Base-by-base conservation (phyloP, 2,329 filamentous ascomycete genomes). In the Alternaria angustiovoidea region DNA sequence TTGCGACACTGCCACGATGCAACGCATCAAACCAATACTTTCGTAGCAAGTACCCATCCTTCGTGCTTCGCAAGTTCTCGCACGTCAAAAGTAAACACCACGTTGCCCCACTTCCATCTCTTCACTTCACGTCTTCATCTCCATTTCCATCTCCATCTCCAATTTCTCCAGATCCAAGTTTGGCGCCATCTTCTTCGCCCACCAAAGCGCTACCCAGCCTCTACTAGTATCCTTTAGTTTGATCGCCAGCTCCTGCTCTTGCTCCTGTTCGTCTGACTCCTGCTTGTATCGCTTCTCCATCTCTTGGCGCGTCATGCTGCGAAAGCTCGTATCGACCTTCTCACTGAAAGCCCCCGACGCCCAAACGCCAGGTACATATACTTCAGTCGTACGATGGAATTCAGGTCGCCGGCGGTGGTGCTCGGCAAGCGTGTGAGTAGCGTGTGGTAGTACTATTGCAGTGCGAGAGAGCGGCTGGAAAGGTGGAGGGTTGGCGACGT, bases 261-360 rank as follows among this genome's bases (percentile, higher is more conserved):
- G 26, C 28, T 39, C 38, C 7, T 47, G 54, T 49, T 61, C 59
- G 8, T 49, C 46, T 4, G 56, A 32, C 14, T 62, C 59, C 11
- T 34, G 28, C 7, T 38, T 22, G 34, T 41, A 48, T 1, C 30
- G 26, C 32, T 38, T 43, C 14, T 57, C 46, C 26, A 58, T 41
- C 14, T 39, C 47, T 5, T 52, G n/a, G 42, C 46, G 52, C n/a
- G 34, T 12, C 20, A 51, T 22, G 16, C 41, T 36, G 28, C 41
- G 55, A 12, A 58, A 61, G 30, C 61, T 66, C 2, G 65, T 68
- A 32, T 64, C 54, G 12, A 55, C 54, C 34, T 66, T 68, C 18
- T 54, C 28, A 7, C 20, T 53, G 9, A 43, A 53, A 2, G 53
- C 57, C 2, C 26, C 20, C 0, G 65, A 66, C 12, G 63, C 57